These are phyloP conservation scores for Cytospora piceae DNA, from an alignment of 2,329 filamentous ascomycete genomes.

Conservation along the genomic window DNA sequence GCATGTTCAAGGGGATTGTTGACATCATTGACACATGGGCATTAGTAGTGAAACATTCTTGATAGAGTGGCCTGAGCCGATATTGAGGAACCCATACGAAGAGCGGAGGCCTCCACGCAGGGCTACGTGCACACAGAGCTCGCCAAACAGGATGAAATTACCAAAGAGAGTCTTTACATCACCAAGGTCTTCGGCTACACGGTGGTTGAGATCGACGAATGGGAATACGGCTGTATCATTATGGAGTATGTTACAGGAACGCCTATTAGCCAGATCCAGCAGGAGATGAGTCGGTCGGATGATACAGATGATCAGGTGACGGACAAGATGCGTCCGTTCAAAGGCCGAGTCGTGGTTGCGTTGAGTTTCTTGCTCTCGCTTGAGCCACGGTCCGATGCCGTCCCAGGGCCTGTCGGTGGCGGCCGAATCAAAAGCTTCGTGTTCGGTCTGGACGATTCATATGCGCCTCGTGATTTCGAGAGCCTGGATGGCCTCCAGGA, in stretches of 20 bases:
- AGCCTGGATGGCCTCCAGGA: slow-evolving; percentile 6
- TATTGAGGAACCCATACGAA: too few species aligned
- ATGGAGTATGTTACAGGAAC: slow-evolving; percentile 13
- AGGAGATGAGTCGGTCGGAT: not conserved
- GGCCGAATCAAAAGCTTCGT: slow-evolving; percentile 4
- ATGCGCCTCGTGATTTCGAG: not conserved
- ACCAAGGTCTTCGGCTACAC: slow-evolving; percentile 10
- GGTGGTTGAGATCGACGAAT: not conserved
- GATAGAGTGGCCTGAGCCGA: too few species aligned
- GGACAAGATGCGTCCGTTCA: not conserved
- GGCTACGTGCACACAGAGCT: slow-evolving; percentile 8
- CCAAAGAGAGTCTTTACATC: not conserved
- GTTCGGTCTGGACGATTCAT: not conserved
- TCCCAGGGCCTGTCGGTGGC: slow-evolving; percentile 1
- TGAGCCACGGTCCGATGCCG: not conserved
- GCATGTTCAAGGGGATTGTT: too few species aligned
- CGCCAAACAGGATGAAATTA: not conserved
- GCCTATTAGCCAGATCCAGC: slow-evolving; percentile 5
- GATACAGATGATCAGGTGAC: not conserved
- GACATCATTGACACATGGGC: too few species aligned
- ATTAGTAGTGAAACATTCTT: too few species aligned
- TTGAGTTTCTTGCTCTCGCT: slow-evolving; percentile 10
- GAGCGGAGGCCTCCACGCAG: slow-evolving; percentile 5
- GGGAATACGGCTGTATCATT: not conserved
- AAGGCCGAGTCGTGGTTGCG: not conserved